Percentiles rank a stretch among this genome's conserved stretches.
Conservation (phyloP, 352 stramenopile genomes). For the Phytophthora cryptogea region DNA sequence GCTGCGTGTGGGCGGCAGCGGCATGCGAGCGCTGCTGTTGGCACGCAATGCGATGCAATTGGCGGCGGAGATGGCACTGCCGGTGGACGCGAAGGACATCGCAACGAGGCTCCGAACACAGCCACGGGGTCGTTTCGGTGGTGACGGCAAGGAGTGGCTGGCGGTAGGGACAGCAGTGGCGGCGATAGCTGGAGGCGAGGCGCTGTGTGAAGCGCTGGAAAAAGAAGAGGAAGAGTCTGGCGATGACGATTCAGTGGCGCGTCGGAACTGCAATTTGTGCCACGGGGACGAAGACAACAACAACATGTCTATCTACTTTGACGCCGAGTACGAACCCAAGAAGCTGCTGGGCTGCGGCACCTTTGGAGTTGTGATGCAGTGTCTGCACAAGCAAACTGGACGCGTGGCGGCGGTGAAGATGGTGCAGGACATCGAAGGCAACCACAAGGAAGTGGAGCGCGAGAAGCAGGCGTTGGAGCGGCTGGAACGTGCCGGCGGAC, state of each 20-base stretch:
- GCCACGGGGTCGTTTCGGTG: conserved; percentile 8
- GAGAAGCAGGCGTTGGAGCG: conserved; percentile 60
- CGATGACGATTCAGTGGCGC: conserved; percentile 2
- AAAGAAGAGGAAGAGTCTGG: conserved; percentile 2
- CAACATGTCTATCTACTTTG: conserved; percentile 52
- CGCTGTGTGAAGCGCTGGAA: conserved; percentile 24
- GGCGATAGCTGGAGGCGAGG: conserved; percentile 1
- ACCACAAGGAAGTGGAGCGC: conserved; percentile 57
- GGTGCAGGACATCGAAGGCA: conserved; percentile 62
- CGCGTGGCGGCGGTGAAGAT: conserved; percentile 78
- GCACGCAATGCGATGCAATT: conserved; percentile 17
- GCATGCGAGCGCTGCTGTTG: conserved; percentile 2
- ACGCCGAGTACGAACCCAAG: conserved; percentile 67
- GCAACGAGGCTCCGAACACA: not conserved
- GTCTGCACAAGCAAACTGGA: conserved; percentile 65
- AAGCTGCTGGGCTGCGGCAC: conserved; percentile 66
- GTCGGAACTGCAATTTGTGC: conserved; percentile 15
- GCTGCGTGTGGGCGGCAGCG: conserved; percentile 16
- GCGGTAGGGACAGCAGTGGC: conserved; percentile 1
- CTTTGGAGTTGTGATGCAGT: conserved; percentile 88
- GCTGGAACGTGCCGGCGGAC: conserved; percentile 62
- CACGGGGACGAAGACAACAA: conserved; percentile 9
- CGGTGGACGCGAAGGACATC: not conserved
- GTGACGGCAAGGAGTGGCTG: conserved; percentile 1
- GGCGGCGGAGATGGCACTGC: not conserved